Conservation (phyloP, 2,329 filamentous ascomycete species). For the Epichloe coenophiala region DNA sequence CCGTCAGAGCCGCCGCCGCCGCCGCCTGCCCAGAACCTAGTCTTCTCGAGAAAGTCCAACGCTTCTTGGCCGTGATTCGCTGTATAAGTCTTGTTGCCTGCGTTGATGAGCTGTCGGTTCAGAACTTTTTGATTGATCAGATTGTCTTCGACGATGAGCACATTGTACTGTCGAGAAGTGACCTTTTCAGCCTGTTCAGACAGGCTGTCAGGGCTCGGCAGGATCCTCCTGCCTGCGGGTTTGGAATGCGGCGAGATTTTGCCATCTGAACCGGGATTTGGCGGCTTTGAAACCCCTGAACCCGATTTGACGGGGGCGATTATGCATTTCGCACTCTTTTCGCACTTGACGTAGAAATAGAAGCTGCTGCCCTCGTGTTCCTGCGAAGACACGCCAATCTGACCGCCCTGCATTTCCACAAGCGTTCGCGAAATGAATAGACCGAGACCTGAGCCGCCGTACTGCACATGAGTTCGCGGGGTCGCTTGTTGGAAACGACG, state of each 20-base stretch:
- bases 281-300: not conserved
- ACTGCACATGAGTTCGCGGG: conserved; percentile 56
- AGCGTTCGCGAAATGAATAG: conserved; percentile 65
- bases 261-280: not conserved
- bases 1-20: conserved; percentile 26
- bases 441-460: conserved; percentile 55
- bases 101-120: conserved; percentile 44
- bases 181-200: not conserved
- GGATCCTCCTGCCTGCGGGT: not conserved
- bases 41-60: conserved; percentile 39
- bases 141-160: conserved; percentile 55
- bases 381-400: conserved; percentile 49
- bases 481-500: conserved; percentile 55
- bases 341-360: conserved; percentile 3
- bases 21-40: conserved; percentile 39
- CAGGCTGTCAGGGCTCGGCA: not conserved
- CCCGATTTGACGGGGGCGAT: not conserved
- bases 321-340: not conserved
- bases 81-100: conserved; percentile 44
- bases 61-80: conserved; percentile 54
- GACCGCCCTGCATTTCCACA: conserved; percentile 62
- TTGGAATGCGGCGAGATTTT: not conserved
- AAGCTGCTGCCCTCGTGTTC: conserved; percentile 5
- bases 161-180: conserved; percentile 27
- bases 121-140: conserved; percentile 51